These are phyloP conservation scores for Boletus sp. DNA, from an alignment of 768 basidiomycete species.

Conservation along the genomic window DNA sequence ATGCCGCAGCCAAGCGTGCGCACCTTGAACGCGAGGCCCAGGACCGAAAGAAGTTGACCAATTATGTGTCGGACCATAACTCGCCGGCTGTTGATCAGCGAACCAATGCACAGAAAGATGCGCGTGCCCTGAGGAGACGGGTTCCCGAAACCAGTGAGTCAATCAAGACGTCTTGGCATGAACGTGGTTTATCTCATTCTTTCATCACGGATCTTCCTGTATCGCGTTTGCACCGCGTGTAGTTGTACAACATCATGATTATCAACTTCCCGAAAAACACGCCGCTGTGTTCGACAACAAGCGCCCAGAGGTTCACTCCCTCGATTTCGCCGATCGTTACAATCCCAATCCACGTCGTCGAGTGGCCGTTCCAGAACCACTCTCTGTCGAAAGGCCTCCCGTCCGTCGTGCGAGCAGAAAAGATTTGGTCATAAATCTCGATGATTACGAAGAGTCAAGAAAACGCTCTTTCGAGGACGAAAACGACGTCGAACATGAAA, in stretches of 20 bases:
- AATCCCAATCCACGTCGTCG: constrained; percentile 30
- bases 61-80: constrained; percentile 26
- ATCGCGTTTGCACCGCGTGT: constrained; percentile 20
- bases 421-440: constrained; percentile 22
- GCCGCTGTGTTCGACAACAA: constrained; percentile 14
- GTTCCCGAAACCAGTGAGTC: constrained; percentile 48
- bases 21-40: constrained; percentile 53
- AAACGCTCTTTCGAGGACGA: constrained; percentile 48
- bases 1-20: constrained; percentile 62
- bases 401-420: constrained; percentile 34
- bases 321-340: constrained; percentile 39
- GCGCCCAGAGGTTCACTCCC: constrained; percentile 15
- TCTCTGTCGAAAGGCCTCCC: constrained; percentile 16
- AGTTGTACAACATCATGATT: constrained; percentile 19
- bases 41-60: constrained; percentile 34
- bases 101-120: constrained; percentile 35
- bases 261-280: constrained; percentile 21
- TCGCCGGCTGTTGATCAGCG: constrained; percentile 25
- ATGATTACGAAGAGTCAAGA: constrained; percentile 30
- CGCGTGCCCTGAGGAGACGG: constrained; percentile 40
- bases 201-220: constrained; percentile 24
- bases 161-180: constrained; percentile 20
- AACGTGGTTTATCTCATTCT: constrained; percentile 25
- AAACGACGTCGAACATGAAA: constrained; percentile 41
- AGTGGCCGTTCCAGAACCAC: constrained; percentile 4